These are phyloP conservation scores for Rhododendron williamsianum DNA, from an alignment of 148 eudicot species.

Conservation along the genomic window DNA sequence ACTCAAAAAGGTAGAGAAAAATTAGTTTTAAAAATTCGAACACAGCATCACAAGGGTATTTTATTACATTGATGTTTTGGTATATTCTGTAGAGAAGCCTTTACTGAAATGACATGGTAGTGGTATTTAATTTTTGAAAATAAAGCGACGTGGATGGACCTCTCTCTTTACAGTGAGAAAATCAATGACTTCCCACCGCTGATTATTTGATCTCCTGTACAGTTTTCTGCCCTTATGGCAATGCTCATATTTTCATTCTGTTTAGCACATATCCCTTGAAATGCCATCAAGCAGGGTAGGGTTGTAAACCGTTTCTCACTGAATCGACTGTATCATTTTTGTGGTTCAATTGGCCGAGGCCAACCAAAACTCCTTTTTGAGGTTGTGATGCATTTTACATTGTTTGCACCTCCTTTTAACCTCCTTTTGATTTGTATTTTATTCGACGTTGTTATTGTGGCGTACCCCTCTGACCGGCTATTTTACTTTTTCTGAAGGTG, in stretches of 20 bases:
- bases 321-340: background rate
- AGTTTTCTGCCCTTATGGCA: background rate
- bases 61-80: background rate
- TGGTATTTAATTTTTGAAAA: background rate
- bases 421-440: background rate
- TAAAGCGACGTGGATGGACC: background rate
- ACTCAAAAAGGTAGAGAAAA: background rate
- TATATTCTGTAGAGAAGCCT: background rate
- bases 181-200: background rate
- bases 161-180: background rate
- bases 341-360: background rate
- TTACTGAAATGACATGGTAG: background rate
- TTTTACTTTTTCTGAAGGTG: slow-evolving; percentile 10
- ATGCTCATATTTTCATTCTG: background rate
- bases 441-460: background rate
- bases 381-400: background rate
- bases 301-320: background rate
- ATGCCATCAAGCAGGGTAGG: background rate
- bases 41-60: background rate
- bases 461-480: background rate
- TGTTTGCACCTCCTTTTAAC: background rate
- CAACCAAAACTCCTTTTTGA: background rate
- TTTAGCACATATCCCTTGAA: background rate
- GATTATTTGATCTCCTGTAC: background rate
- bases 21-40: background rate